These are phyloP conservation scores for Cenchrus purpureus DNA, from an alignment of 176 grass and related monocot species.

Conservation along the genomic window DNA sequence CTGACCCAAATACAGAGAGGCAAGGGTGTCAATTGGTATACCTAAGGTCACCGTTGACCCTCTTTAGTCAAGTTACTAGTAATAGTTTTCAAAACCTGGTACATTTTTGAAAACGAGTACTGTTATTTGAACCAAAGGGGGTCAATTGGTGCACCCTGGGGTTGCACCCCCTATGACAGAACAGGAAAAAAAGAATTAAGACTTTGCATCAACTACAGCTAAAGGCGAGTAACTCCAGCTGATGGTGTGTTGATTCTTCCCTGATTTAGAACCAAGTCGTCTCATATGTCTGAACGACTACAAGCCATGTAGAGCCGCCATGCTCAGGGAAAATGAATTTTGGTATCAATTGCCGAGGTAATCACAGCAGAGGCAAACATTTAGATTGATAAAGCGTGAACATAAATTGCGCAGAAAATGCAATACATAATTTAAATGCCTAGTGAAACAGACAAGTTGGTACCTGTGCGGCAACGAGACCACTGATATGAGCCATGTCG, in stretches of 20 bases:
- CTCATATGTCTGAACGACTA: background rate
- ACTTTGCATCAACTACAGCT: background rate
- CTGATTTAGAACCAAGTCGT: background rate
- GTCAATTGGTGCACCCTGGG: background rate
- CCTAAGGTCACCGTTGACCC: background rate
- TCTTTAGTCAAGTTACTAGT: background rate
- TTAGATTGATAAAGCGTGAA: background rate
- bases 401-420: background rate
- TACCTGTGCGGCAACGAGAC: slow-evolving; percentile 94
- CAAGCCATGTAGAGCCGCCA: too few species aligned
- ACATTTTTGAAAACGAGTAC: background rate
- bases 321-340: background rate
- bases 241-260: background rate
- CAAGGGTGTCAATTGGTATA: too few species aligned
- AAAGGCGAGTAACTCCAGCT: background rate
- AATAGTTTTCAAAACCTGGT: too few species aligned
- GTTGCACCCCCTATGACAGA: background rate
- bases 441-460: background rate
- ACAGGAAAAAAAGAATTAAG: background rate
- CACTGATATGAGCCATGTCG: slow-evolving; percentile 99
- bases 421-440: background rate
- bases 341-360: background rate
- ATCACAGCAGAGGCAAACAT: background rate
- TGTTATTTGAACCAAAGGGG: background rate
- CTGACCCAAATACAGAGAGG: background rate